Evolutionary conservation across 306 rosid genomes (phyloP), one percentile per base, ranked within the genome.

Genomic region (Aeschynomene evenia): DNA sequence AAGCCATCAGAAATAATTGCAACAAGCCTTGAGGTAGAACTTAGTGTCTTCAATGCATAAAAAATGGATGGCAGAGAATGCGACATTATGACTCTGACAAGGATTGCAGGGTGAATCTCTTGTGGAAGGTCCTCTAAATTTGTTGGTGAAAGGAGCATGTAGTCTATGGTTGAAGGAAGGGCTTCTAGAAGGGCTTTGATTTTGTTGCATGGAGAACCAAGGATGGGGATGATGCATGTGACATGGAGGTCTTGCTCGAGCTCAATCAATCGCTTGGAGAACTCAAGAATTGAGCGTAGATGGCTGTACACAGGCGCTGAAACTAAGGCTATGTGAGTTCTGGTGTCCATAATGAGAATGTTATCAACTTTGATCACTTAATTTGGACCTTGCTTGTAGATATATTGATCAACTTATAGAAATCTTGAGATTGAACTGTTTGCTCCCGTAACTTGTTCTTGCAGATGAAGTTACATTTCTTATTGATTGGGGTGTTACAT

Each of bases 231-330:
- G 2, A 72, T 4, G 46, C 70, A 72, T 3, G 70, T 49, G 28
- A 77, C 28, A 22, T 59, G 65, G 16, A 72, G 24, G 1, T 73
- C 54, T 6, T 61, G 70, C n/a, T 74, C 67, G n/a, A 46, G 63
- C 0, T 49, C 46, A 53, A 73, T 22, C 5, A 81, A 66, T 14
- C 18, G 6, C 10, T 68, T 77, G 3, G 77, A 75, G 33, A 82
- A 70, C 16, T 81, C 71, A 9, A 81, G 57, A 9, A 81, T 40
- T 0, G 81, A 81, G 16, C 39, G 4, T 0, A 81, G 15, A 14
- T 76, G 81, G 31, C 73, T 69, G 3, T 60, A 66, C 0, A 78
- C 76, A 2, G 37, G 51, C 24, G 71, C 57, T 0, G 78, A 71
- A 13, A 80, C 43, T 0, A 76, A 40, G 1, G 63, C 84, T 24